phyloP scores from a whole-genome alignment of 441 rosid species.

The Gossypium trilobum region DNA sequence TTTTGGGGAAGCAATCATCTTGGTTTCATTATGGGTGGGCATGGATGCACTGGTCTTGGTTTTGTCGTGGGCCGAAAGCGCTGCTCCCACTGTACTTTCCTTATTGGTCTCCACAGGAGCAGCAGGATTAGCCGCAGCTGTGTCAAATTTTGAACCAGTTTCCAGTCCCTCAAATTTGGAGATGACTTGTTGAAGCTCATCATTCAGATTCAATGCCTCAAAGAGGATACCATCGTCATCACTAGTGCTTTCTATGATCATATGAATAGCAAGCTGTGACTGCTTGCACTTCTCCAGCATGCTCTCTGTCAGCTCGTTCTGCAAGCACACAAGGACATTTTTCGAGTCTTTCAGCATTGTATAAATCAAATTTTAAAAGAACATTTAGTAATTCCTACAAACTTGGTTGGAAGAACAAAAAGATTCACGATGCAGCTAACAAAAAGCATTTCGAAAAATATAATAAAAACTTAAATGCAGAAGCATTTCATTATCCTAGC shows the following conservation, averaged over 20 bases:
- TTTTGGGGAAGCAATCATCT: slow-evolving; percentile 8
- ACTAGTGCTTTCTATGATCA: slow-evolving; percentile 63
- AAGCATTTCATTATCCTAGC: neutral
- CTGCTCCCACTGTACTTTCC: slow-evolving; percentile 4
- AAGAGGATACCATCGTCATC: slow-evolving; percentile 72
- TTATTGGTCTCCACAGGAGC: neutral
- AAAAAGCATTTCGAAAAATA: neutral
- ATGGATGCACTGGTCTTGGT: slow-evolving; percentile 12
- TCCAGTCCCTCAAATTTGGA: slow-evolving; percentile 35
- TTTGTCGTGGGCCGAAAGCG: neutral
- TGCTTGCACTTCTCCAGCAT: slow-evolving; percentile 73
- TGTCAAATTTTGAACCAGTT: slow-evolving; percentile 23
- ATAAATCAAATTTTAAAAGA: neutral
- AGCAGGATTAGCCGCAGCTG: neutral
- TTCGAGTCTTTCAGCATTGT: neutral
- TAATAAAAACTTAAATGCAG: neutral
- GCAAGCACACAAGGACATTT: slow-evolving; percentile 17
- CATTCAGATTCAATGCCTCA: slow-evolving; percentile 71
- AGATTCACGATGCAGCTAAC: neutral
- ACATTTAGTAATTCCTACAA: neutral
- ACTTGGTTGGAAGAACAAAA: neutral
- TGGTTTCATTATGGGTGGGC: slow-evolving; percentile 9
- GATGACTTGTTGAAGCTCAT: slow-evolving; percentile 57
- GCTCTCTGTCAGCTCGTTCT: slow-evolving; percentile 74
- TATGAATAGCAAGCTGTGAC: slow-evolving; percentile 52